Conservation (phyloP, 2,329 filamentous ascomycete genomes). For the Helotiales sp. region DNA sequence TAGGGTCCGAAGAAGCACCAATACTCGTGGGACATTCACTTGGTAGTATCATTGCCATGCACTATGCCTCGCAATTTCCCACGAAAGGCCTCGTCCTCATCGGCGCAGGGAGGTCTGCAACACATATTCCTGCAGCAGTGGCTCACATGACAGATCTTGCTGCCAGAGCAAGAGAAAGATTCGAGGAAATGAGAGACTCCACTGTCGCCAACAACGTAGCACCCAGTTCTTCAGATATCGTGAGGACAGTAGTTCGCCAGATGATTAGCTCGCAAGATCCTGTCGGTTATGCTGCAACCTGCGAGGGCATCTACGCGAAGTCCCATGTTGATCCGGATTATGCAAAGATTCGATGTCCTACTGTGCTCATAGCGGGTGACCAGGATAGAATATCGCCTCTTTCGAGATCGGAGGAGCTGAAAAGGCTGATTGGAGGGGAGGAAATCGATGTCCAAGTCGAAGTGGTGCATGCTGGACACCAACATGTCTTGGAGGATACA, state of each 20-base stretch:
- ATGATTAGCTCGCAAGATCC: constrained; percentile 35
- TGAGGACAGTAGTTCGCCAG: constrained; percentile 28
- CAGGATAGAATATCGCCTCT: constrained; percentile 35
- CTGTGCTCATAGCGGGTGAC: constrained; percentile 35
- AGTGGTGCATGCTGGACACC: constrained; percentile 67
- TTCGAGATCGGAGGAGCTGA: constrained; percentile 31
- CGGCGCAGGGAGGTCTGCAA: constrained; percentile 35
- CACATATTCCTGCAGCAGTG: constrained; percentile 33
- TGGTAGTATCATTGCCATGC: constrained; percentile 38
- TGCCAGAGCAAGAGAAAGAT: constrained; percentile 30
- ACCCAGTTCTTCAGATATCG: constrained; percentile 24
- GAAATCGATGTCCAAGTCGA: constrained; percentile 54
- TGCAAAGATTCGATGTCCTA: constrained; percentile 32
- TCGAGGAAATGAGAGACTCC: constrained; percentile 31
- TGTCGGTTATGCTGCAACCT: constrained; percentile 37
- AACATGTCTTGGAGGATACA: constrained; percentile 66
- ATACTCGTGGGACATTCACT: constrained; percentile 39
- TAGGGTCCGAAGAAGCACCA: constrained; percentile 3
- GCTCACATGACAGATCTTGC: constrained; percentile 36
- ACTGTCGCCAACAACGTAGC: constrained; percentile 35
- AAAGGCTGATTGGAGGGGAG: constrained; percentile 29
- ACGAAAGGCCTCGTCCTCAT: constrained; percentile 35
- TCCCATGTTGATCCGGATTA: constrained; percentile 37
- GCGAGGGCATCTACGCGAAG: constrained; percentile 33
- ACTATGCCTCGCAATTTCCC: constrained; percentile 36